These are phyloP conservation scores for Berkeleyomyces rouxiae DNA, from an alignment of 2,329 filamentous ascomycete genomes.

Conservation along the genomic window DNA sequence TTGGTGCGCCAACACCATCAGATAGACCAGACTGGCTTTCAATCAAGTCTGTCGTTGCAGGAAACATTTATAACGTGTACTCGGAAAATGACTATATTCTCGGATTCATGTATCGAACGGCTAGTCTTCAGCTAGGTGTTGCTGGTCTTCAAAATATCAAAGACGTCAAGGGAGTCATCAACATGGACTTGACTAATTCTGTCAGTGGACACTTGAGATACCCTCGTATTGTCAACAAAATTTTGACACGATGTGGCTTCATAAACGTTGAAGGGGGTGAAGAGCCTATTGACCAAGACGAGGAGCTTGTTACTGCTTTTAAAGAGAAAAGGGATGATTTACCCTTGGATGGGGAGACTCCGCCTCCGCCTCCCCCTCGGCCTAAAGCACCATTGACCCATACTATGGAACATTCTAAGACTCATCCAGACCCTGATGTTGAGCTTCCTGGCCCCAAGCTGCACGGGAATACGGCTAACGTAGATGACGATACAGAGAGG, in stretches of 20 bases:
- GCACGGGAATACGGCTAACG: background rate
- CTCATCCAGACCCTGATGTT: constrained; percentile 3
- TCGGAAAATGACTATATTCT: constrained; percentile 78
- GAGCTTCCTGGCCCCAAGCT: background rate
- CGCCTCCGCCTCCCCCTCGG: constrained; percentile 7
- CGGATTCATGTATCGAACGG: constrained; percentile 72
- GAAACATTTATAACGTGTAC: constrained; percentile 74
- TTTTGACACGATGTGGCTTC: constrained; percentile 36
- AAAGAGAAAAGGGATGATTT: background rate
- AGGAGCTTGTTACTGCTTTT: constrained; percentile 20
- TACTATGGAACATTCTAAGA: background rate
- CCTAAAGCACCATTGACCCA: background rate
- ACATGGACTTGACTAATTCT: constrained; percentile 35
- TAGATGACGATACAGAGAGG: background rate
- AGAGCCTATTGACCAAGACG: constrained; percentile 33
- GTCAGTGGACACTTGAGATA: constrained; percentile 38
- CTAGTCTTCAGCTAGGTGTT: constrained; percentile 65
- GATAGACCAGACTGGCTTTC: constrained; percentile 56
- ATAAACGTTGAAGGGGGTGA: constrained; percentile 27
- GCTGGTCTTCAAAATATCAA: constrained; percentile 64
- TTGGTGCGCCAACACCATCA: constrained; percentile 65
- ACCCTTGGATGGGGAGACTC: background rate
- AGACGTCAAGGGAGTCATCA: constrained; percentile 47
- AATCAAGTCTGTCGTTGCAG: constrained; percentile 62
- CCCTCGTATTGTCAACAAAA: constrained; percentile 33